phyloP scores from a whole-genome alignment of 139 green algal species.

The Chlorella sorokiniana region DNA sequence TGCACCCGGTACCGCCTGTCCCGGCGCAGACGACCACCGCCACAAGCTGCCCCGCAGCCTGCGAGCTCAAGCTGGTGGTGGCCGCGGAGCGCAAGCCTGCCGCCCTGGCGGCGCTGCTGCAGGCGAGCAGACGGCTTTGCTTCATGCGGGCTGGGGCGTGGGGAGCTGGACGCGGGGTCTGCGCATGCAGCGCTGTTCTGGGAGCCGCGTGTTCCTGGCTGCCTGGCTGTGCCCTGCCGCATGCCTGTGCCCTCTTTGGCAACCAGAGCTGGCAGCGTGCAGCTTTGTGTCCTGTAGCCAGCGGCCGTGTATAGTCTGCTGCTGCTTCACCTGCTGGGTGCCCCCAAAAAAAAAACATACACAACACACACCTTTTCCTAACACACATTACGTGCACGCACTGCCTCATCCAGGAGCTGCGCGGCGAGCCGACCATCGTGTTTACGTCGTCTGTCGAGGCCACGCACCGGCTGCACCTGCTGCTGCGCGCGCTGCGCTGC shows the following conservation, averaged over 20 bases:
- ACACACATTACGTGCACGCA: no score
- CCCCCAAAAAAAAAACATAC: no score
- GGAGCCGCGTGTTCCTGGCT: no score
- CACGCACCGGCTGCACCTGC: constrained; percentile 58
- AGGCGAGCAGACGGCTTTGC: neutral
- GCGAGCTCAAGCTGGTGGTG: constrained; percentile 79
- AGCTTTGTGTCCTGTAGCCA: no score
- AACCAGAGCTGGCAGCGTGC: no score
- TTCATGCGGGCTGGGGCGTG: neutral
- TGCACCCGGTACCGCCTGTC: neutral
- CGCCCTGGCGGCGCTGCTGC: constrained; percentile 73
- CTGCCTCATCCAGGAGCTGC: constrained; percentile 33
- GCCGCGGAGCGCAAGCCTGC: constrained; percentile 71
- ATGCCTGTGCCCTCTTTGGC: no score
- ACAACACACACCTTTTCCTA: no score
- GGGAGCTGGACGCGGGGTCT: no score
- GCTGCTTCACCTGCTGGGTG: no score
- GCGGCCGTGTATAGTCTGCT: no score
- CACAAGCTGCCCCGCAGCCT: constrained; percentile 76
- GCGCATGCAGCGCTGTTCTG: no score
- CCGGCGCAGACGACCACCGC: constrained; percentile 42
- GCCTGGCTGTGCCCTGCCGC: no score
- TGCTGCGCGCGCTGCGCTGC: constrained; percentile 35
- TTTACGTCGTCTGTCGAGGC: constrained; percentile 87
- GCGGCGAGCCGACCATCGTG: constrained; percentile 65